A percentile compares a stretch with the other conserved stretches of the same genome.
phyloP scores from a whole-genome alignment of 2,329 filamentous ascomycete genomes.

The Pseudopyrenochaeta lycopersici region DNA sequence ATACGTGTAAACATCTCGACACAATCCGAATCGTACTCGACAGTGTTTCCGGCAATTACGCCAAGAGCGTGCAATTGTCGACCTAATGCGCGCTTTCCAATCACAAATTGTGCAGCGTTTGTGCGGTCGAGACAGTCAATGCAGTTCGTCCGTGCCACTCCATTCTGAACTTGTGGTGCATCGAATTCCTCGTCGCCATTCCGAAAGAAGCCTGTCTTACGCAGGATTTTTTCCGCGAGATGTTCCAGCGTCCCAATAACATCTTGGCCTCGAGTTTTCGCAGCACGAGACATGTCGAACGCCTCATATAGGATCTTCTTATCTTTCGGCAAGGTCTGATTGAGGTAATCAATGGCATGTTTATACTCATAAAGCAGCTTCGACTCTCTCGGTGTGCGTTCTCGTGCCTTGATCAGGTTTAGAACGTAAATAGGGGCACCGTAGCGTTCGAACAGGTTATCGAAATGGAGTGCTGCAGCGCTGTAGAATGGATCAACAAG shows the following conservation, averaged over 20 bases:
- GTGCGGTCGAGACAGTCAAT: constrained; percentile 98
- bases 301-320: constrained; percentile 93
- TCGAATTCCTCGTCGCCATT: constrained; percentile 79
- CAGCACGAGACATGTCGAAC: constrained; percentile 97
- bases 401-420: constrained; percentile 86
- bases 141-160: constrained; percentile 93
- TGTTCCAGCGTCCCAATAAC: constrained; percentile 91
- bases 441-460: constrained; percentile 92
- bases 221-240: constrained; percentile 87
- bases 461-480: constrained; percentile 91
- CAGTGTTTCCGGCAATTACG: constrained; percentile 77
- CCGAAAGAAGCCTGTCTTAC: constrained; percentile 90
- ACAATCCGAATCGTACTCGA: constrained; percentile 95
- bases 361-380: constrained; percentile 90
- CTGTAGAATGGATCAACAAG: constrained; percentile 96
- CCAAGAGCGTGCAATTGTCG: constrained; percentile 92
- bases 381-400: constrained; percentile 88
- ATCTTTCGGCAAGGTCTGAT: constrained; percentile 85
- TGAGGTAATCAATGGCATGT: constrained; percentile 87
- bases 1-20: constrained; percentile 97
- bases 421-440: constrained; percentile 91
- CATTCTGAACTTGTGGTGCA: constrained; percentile 80
- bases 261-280: constrained; percentile 89
- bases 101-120: constrained; percentile 97
- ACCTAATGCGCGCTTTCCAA: constrained; percentile 91